A percentile compares a stretch with the other conserved stretches of the same genome.
phyloP scores from a whole-genome alignment of 78 protist genomes.

The Anaeramoeba ignava region DNA sequence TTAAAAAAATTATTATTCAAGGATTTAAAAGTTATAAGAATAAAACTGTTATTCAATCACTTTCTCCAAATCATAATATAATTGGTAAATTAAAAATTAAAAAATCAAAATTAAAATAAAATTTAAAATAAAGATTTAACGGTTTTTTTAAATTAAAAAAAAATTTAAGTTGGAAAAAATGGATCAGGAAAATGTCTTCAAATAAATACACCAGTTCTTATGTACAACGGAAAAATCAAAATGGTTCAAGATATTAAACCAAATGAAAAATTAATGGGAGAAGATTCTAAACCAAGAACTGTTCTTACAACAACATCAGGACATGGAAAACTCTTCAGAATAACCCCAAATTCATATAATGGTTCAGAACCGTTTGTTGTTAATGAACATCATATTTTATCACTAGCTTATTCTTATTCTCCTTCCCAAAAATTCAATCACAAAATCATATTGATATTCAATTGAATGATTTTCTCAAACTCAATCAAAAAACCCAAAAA shows the following conservation, averaged over 20 bases:
- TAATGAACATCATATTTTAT: too few relatives aligned
- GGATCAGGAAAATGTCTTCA: slow-evolving; percentile 44
- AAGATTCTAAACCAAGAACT: background rate
- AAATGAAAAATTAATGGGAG: background rate
- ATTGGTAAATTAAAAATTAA: slow-evolving; percentile 27
- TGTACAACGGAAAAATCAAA: slow-evolving; percentile 10
- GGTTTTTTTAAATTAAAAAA: background rate
- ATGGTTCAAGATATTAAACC: slow-evolving; percentile 5
- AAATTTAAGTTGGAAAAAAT: slow-evolving; percentile 32
- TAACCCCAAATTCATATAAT: too few relatives aligned
- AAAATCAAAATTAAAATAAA: slow-evolving; percentile 50
- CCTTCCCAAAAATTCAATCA: too few relatives aligned
- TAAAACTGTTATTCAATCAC: slow-evolving; percentile 8
- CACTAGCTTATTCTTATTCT: too few relatives aligned
- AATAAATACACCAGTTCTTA: background rate
- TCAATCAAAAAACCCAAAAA: too few relatives aligned
- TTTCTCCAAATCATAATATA: slow-evolving; percentile 21
- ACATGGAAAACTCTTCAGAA: too few relatives aligned
- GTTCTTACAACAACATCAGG: too few relatives aligned
- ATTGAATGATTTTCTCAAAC: too few relatives aligned
- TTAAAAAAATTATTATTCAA: slow-evolving; percentile 13
- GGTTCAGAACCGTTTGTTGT: too few relatives aligned
- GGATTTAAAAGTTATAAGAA: slow-evolving; percentile 54
- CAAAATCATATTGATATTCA: too few relatives aligned
- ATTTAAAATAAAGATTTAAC: slow-evolving; percentile 46